Evolutionary conservation across 768 basidiomycete species (phyloP).

Genomic region (Gyrodon lividus): DNA sequence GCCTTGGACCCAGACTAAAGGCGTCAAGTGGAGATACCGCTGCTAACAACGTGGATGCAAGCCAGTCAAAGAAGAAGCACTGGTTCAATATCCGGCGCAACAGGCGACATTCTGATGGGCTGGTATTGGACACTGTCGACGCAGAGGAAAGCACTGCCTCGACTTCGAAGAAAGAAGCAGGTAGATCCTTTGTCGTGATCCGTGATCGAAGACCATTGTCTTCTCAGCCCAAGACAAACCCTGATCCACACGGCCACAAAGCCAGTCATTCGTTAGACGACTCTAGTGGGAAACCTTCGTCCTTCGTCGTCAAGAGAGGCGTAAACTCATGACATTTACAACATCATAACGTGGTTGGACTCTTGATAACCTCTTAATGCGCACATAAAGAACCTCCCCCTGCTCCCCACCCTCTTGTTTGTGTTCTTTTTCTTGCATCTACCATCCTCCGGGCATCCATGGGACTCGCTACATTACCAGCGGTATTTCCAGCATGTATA

Average conservation of each 20-base stretch:
- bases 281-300: slow-evolving; percentile 20
- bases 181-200: slow-evolving; percentile 69
- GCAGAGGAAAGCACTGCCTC: slow-evolving; percentile 27
- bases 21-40: slow-evolving; percentile 18
- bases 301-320: slow-evolving; percentile 31
- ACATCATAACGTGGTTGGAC: neutral
- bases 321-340: slow-evolving; percentile 20
- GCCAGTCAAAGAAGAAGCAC: slow-evolving; percentile 59
- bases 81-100: slow-evolving; percentile 67
- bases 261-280: slow-evolving; percentile 31
- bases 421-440: slow-evolving; percentile 18
- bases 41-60: slow-evolving; percentile 41
- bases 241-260: slow-evolving; percentile 15
- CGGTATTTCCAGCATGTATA: slow-evolving; percentile 24
- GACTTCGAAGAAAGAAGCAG: slow-evolving; percentile 35
- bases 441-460: slow-evolving; percentile 9
- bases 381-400: slow-evolving; percentile 9
- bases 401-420: slow-evolving; percentile 5
- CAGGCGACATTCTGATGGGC: slow-evolving; percentile 60
- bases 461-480: slow-evolving; percentile 26
- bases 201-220: slow-evolving; percentile 51
- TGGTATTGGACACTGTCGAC: slow-evolving; percentile 30
- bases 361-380: slow-evolving; percentile 15
- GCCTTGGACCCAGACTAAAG: neutral
- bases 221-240: slow-evolving; percentile 22